These are phyloP conservation scores for Mycena crocata DNA, from an alignment of 768 basidiomycete species.

Conservation along the genomic window DNA sequence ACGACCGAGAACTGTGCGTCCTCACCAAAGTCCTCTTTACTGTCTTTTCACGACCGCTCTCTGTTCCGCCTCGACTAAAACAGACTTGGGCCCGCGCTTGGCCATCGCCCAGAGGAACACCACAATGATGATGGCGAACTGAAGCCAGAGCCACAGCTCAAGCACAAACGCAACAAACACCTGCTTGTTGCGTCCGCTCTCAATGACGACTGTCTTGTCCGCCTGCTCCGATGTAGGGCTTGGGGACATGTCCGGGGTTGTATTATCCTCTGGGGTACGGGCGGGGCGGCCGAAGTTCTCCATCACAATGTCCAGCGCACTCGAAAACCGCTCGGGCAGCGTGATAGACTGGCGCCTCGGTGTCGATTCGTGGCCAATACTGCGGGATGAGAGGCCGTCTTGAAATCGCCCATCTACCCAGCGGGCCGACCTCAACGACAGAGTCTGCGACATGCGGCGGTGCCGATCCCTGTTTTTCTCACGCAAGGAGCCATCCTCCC, in stretches of 20 bases:
- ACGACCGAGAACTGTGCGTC: not conserved
- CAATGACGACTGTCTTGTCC: slow-evolving; percentile 5
- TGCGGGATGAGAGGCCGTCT: not conserved
- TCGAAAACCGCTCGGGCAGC: slow-evolving; percentile 54
- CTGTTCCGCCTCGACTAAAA: slow-evolving; percentile 60
- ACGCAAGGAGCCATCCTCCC: slow-evolving; percentile 12
- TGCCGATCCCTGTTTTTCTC: slow-evolving; percentile 44
- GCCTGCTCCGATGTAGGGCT: slow-evolving; percentile 6
- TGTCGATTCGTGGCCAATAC: slow-evolving; percentile 29
- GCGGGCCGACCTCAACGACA: slow-evolving; percentile 67
- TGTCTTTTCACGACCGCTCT: slow-evolving; percentile 38
- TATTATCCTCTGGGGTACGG: not conserved
- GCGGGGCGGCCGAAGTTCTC: slow-evolving; percentile 47
- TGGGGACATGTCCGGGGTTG: slow-evolving; percentile 11
- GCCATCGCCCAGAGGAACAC: slow-evolving; percentile 89
- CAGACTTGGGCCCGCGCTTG: slow-evolving; percentile 76
- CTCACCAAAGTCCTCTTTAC: slow-evolving; percentile 1
- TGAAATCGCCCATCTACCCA: slow-evolving; percentile 69
- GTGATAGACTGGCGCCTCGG: slow-evolving; percentile 32
- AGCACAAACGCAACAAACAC: slow-evolving; percentile 60
- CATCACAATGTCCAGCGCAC: slow-evolving; percentile 59
- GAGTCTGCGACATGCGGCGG: slow-evolving; percentile 59
- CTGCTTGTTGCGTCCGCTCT: slow-evolving; percentile 34
- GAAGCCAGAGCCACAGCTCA: slow-evolving; percentile 88
- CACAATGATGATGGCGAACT: slow-evolving; percentile 78